Evolutionary conservation across 345 rosid species (phyloP).

Genomic region (Arabidopsis suecica): DNA sequence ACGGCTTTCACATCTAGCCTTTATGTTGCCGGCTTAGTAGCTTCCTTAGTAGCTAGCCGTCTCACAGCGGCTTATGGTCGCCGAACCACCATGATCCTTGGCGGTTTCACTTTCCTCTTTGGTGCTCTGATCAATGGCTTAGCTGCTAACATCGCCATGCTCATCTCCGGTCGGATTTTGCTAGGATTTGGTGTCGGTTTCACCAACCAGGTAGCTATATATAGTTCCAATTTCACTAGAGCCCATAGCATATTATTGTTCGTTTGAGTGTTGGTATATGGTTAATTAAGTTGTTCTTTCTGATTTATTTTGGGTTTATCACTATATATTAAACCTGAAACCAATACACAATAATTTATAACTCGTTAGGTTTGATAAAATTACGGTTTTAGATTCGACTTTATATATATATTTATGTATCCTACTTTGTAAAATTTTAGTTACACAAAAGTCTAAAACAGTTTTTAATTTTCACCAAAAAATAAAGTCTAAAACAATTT

Average conservation of each 20-base stretch:
- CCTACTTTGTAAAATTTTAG: too few relatives aligned
- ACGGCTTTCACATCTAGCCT: conserved; percentile 85
- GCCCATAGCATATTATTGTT: neutral
- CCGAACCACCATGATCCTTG: conserved; percentile 66
- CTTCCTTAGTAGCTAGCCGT: conserved; percentile 78
- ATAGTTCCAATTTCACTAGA: neutral
- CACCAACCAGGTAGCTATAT: conserved; percentile 70
- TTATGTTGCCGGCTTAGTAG: conserved; percentile 69
- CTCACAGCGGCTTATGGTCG: conserved; percentile 63
- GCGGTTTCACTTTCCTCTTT: conserved; percentile 74
- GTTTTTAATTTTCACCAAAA: too few relatives aligned
- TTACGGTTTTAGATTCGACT: too few relatives aligned
- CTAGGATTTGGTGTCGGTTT: conserved; percentile 94
- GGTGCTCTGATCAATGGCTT: conserved; percentile 80
- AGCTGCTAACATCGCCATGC: conserved; percentile 71
- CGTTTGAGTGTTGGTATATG: neutral
- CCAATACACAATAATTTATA: neutral
- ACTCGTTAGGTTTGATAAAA: neutral
- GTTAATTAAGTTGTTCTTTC: neutral
- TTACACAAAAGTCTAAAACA: too few relatives aligned
- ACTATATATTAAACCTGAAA: neutral
- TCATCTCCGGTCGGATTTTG: conserved; percentile 78
- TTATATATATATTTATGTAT: too few relatives aligned
- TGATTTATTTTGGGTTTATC: neutral
- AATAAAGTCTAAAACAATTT: too few relatives aligned